Conservation (phyloP, 768 basidiomycete species). For the Coprinopsis marcescibilis region DNA sequence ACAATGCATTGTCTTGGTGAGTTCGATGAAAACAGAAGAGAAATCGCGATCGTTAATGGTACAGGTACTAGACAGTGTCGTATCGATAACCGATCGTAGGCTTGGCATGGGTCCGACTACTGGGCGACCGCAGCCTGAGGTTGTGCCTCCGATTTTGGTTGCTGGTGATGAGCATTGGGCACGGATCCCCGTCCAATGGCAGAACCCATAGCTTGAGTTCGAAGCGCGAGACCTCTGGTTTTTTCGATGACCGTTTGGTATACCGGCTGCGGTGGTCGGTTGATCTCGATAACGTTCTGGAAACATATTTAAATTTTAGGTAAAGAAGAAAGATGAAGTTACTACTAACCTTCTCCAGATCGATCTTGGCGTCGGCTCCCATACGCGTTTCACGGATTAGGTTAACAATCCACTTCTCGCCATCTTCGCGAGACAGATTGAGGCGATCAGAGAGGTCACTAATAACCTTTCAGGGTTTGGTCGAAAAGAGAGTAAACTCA, state of each 20-base stretch:
- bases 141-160: neutral
- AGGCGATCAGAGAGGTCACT: constrained; percentile 83
- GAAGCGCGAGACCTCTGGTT: constrained; percentile 84
- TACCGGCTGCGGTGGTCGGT: constrained; percentile 81
- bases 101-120: too few species aligned
- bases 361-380: constrained; percentile 96
- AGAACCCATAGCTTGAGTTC: constrained; percentile 84
- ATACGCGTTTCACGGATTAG: constrained; percentile 95
- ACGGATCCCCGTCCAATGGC: constrained; percentile 47
- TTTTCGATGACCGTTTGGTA: constrained; percentile 96
- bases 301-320: neutral
- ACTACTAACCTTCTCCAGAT: constrained; percentile 80
- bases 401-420: constrained; percentile 99
- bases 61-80: too few species aligned
- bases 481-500: neutral
- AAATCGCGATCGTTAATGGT: too few species aligned
- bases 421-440: constrained; percentile 90
- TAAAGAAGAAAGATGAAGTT: neutral
- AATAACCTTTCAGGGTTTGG: neutral
- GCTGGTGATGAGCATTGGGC: constrained; percentile 2
- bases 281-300: constrained; percentile 95
- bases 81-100: too few species aligned
- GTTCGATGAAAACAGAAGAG: too few species aligned
- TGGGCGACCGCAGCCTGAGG: too few species aligned
- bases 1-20: too few species aligned